Base-by-base conservation (phyloP, 2,329 filamentous ascomycete species). In the Beauveria pseudobassiana region DNA sequence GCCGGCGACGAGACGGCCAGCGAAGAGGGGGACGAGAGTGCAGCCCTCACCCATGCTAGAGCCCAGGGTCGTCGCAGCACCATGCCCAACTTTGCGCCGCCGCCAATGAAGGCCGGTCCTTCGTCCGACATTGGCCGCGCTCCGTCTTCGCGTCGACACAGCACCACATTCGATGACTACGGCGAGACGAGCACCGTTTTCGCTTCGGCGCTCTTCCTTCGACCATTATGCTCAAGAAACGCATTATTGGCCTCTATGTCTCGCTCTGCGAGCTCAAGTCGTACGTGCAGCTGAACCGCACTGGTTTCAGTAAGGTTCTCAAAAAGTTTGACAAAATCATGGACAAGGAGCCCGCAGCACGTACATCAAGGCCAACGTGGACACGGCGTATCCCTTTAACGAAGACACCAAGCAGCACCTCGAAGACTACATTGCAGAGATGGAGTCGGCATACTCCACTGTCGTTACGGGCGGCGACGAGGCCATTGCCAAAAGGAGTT, bases 301-400 rank as follows among this genome's bases (percentile, higher is more conserved):
- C 95, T 0, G 95, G 95, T 14, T 99, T 99, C 76, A 86, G 88
- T 70, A 99, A 99, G 76, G 93, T 96, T 0, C 78, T 98, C 67
- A 99, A 99, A 77, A 99, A 99, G 75, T 99, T 95, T 71, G 95
- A 99, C 81, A 99, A 99, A 80, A 98, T 90, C 62, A 77, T 96
- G 62, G 89, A 97, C 74, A 87, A 88, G 66, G 87, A 87, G 68
- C 79, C 61, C 92, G 93, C 66, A 79, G 84, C 16, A 78, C 82
- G 51, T 99, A 96, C 73, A 86, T 97, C 74, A 82, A 85, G 61
- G 77, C 84, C 38, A 81, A 84, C 42, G 91, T 99, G 59, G 85
- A 90, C 62, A 80, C 87, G 1, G 89, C 93, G 0, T 90, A 95
- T 68, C 89, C 92, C 1, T 99, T 99, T 76, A 84, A 84, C 54